Conservation (phyloP, 495 filamentous ascomycete genomes). For the Penicillium pulvis region DNA sequence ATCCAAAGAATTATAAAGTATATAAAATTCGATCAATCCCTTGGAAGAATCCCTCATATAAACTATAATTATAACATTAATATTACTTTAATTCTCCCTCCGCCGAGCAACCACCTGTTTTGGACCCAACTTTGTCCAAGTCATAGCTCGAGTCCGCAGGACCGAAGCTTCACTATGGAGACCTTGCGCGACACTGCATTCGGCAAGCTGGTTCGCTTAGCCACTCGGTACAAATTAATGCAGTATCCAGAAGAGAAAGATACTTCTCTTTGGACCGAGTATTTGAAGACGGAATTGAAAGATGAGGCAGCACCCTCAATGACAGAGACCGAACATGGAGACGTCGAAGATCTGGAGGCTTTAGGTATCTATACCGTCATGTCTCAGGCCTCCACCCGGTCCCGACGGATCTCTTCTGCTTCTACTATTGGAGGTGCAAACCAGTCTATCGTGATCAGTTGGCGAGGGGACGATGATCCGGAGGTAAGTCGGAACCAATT, state of each 20-base stretch:
- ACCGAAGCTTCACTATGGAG: constrained; percentile 17
- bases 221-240: constrained; percentile 25
- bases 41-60: background rate
- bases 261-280: constrained; percentile 34
- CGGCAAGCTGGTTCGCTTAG: constrained; percentile 39
- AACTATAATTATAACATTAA: background rate
- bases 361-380: constrained; percentile 24
- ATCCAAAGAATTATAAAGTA: background rate
- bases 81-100: background rate
- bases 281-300: constrained; percentile 32
- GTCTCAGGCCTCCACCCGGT: constrained; percentile 20
- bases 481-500: constrained; percentile 23
- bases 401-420: constrained; percentile 15
- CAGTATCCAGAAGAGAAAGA: constrained; percentile 42
- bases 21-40: background rate
- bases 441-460: constrained; percentile 20
- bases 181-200: constrained; percentile 32
- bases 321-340: constrained; percentile 21
- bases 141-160: background rate
- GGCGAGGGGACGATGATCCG: constrained; percentile 30
- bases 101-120: background rate
- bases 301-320: constrained; percentile 24
- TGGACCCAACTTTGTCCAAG: background rate
- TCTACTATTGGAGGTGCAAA: constrained; percentile 5
- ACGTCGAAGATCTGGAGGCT: constrained; percentile 17